Conservation (phyloP, 371 early-diverging fungal species). For the Circinella minor region DNA sequence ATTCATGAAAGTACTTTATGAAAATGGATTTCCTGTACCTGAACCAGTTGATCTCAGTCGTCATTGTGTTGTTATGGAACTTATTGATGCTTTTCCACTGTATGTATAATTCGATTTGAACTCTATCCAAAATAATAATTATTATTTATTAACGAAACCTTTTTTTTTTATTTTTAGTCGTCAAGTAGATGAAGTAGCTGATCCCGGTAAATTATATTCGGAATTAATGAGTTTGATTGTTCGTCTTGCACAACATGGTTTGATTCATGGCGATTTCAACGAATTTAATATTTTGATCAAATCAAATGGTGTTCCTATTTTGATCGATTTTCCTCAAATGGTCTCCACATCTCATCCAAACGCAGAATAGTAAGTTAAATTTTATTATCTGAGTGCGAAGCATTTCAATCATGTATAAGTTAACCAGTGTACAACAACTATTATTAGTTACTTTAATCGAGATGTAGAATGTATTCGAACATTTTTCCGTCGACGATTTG, state of each 20-base stretch:
- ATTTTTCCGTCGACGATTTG: constrained; percentile 91
- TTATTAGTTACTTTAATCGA: constrained; percentile 90
- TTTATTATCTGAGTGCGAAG: background rate
- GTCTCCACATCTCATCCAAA: constrained; percentile 94
- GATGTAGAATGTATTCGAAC: constrained; percentile 98
- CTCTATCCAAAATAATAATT: background rate
- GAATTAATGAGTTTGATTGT: constrained; percentile 95
- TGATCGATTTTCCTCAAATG: constrained; percentile 99
- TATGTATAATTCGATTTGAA: constrained; percentile 28
- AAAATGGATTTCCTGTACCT: constrained; percentile 97
- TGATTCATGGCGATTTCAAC: constrained; percentile 99
- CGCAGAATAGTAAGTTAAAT: constrained; percentile 79
- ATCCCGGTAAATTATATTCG: constrained; percentile 93
- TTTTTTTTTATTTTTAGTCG: constrained; percentile 48
- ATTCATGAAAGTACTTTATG: constrained; percentile 92
- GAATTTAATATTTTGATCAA: constrained; percentile 99
- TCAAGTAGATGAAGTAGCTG: constrained; percentile 82
- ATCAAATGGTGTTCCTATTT: constrained; percentile 80
- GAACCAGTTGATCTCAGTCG: constrained; percentile 92
- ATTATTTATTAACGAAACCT: background rate
- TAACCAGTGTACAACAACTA: background rate
- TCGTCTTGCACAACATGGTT: constrained; percentile 92
- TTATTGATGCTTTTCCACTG: constrained; percentile 95
- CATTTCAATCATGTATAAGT: background rate
- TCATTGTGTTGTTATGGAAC: constrained; percentile 98